Evolutionary conservation across 2,329 filamentous ascomycete genomes (phyloP), one percentile per base, ranked within the genome.

Genomic region (Tolypocladium ophioglossoides): DNA sequence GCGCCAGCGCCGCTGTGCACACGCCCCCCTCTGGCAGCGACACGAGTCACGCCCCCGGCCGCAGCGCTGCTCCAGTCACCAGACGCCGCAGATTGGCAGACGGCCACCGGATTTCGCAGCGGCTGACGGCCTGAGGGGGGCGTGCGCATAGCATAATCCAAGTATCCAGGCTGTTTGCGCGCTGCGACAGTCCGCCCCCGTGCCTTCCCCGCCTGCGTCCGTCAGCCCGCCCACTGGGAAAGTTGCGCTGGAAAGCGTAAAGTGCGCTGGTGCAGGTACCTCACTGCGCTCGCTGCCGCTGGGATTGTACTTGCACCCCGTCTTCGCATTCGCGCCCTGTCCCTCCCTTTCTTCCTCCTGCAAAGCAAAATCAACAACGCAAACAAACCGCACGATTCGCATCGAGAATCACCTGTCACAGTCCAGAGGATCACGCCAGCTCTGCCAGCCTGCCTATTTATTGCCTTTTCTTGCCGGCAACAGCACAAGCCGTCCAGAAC

Each of bases 371-470:
- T 71, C 70, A 77, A 73, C 69, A 72, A 71, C 66, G 65, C 57
- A 72, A 74, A 71, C 69, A 71, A 75, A 76, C 73, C 74, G 35
- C 70, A 74, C 70, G 68, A 71, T 73, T 75, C 70, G 66, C 66
- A 74, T 70, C 70, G 72, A 79, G 78, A 79, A 74, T 78, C 74
- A 74, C 71, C 72, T 75, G 78, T 82, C 79, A 79, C 79, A 79
- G 79, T 77, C 74, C 47, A 69, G 78, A 77, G 77, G 70, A 72
- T 81, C 78, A 74, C 78, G 72, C 70, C 78, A 80, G 78, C 75
- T 68, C 61, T 64, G 63, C 62, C 64, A 65, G 61, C 61, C 61
- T 62, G 62, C 63, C 64, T 60, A 61, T 56, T 51, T 44, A 59
- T 63, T 63, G 58, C 58, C 58, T 61, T 58, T 54, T 61, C 56